Evolutionary conservation across 495 filamentous ascomycete genomes (phyloP).

Genomic region (Penicillium canariense): DNA sequence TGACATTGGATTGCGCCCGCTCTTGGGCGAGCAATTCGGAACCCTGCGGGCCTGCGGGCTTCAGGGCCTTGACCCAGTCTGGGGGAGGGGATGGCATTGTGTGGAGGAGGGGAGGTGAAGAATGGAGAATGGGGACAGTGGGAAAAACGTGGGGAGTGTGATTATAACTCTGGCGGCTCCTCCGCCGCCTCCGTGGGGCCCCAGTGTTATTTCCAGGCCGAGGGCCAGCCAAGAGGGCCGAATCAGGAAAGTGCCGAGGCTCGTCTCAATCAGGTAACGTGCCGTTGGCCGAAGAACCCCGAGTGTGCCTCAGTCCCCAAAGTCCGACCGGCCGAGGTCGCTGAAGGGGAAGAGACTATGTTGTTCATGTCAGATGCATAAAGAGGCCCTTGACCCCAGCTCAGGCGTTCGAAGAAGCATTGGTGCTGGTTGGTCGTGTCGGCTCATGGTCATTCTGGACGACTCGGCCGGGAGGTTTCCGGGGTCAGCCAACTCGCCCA

Average conservation of each 20-base stretch:
- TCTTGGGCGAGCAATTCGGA: constrained; percentile 58
- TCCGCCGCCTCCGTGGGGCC: not conserved
- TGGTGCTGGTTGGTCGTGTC: not conserved
- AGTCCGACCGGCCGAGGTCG: too few species aligned
- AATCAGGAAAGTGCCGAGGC: constrained; percentile 27
- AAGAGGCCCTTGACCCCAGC: too few species aligned
- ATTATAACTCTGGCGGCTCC: constrained; percentile 12
- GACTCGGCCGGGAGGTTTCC: constrained; percentile 11
- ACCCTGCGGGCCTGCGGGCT: constrained; percentile 59
- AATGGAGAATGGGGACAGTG: not conserved
- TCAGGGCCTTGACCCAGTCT: constrained; percentile 63
- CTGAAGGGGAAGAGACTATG: too few species aligned
- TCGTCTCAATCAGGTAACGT: constrained; percentile 1
- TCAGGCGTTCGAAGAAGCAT: too few species aligned
- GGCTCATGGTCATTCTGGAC: not conserved
- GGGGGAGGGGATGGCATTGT: constrained; percentile 47
- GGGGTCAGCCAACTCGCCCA: constrained; percentile 14
- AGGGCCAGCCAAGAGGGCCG: constrained; percentile 13
- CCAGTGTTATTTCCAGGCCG: constrained; percentile 15
- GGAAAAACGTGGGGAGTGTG: constrained; percentile 12
- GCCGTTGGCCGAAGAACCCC: constrained; percentile 14
- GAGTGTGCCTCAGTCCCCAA: constrained; percentile 1
- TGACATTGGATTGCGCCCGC: constrained; percentile 56
- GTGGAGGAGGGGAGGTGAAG: not conserved
- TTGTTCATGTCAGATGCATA: too few species aligned